Conservation (phyloP, 164 flowering plant genomes). For the Aristolochia californica region DNA sequence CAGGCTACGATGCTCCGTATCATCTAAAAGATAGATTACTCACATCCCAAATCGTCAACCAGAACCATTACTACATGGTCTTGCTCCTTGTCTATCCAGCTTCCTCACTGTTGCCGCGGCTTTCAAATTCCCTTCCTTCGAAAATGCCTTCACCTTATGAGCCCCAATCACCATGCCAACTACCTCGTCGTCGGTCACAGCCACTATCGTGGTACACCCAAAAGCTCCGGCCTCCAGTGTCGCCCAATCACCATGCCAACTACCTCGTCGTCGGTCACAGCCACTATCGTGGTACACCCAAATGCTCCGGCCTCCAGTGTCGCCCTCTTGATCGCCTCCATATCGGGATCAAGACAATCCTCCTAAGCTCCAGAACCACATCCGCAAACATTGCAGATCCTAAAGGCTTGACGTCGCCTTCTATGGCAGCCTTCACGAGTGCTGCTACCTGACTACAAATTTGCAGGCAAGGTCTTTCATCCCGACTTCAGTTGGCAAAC, state of each 20-base stretch:
- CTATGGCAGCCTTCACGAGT: slow-evolving; percentile 57
- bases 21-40: too few species aligned
- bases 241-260: slow-evolving; percentile 58
- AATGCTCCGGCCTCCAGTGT: slow-evolving; percentile 75
- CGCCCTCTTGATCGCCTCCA: slow-evolving; percentile 71
- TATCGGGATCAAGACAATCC: slow-evolving; percentile 89
- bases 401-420: slow-evolving; percentile 47
- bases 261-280: slow-evolving; percentile 49
- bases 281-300: slow-evolving; percentile 92
- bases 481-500: slow-evolving; percentile 48
- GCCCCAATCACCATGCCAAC: slow-evolving; percentile 56
- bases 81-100: slow-evolving; percentile 78
- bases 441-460: slow-evolving; percentile 83
- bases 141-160: slow-evolving; percentile 69
- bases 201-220: slow-evolving; percentile 92
- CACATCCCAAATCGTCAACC: neutral
- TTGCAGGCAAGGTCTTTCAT: slow-evolving; percentile 72
- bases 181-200: slow-evolving; percentile 49
- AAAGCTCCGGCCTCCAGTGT: slow-evolving; percentile 92
- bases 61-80: slow-evolving; percentile 31
- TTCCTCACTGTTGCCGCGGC: slow-evolving; percentile 42
- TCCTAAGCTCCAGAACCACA: slow-evolving; percentile 68
- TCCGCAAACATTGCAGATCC: slow-evolving; percentile 73
- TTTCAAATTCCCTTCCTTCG: slow-evolving; percentile 49
- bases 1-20: too few species aligned